Percentiles rank a stretch among this genome's conserved stretches.
Evolutionary conservation across 2,329 filamentous ascomycete genomes (phyloP).

Genomic region (Neonectria faginata): DNA sequence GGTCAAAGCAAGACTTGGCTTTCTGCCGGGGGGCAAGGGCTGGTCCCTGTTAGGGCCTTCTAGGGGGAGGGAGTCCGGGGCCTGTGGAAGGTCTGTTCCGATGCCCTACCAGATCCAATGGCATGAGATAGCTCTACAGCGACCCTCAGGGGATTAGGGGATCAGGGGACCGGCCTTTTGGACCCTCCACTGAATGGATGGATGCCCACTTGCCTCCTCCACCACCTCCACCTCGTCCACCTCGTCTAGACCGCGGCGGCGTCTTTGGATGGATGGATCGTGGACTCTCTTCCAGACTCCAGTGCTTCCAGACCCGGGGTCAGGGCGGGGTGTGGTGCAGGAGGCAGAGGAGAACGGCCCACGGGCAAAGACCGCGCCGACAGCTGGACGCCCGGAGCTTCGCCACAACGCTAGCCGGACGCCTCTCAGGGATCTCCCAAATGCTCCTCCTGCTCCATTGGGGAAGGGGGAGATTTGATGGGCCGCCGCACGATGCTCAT

Average conservation of each 20-base stretch:
- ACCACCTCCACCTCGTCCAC: not conserved
- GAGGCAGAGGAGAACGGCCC: not conserved
- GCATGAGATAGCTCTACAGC: not conserved
- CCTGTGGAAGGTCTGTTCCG: not conserved
- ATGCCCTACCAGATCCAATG: not conserved
- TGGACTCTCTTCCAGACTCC: no score
- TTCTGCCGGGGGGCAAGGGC: not conserved
- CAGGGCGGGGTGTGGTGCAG: no score
- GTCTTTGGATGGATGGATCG: not conserved
- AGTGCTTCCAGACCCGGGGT: no score
- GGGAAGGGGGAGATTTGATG: constrained; percentile 21
- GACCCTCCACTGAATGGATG: not conserved
- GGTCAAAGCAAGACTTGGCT: constrained; percentile 1
- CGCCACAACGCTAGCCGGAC: constrained; percentile 20
- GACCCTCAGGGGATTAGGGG: not conserved
- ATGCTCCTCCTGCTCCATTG: constrained; percentile 24
- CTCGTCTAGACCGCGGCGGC: not conserved
- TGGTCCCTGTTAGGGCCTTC: not conserved
- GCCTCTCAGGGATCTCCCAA: constrained; percentile 6
- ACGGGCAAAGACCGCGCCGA: not conserved
- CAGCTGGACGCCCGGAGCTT: not conserved
- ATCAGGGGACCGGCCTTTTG: not conserved
- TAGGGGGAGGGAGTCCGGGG: not conserved
- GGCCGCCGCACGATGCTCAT: constrained; percentile 22
- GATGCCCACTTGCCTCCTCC: not conserved